Base-by-base conservation (phyloP, 1,139 yeast genomes). In the Blastobotrys ciferrii region DNA sequence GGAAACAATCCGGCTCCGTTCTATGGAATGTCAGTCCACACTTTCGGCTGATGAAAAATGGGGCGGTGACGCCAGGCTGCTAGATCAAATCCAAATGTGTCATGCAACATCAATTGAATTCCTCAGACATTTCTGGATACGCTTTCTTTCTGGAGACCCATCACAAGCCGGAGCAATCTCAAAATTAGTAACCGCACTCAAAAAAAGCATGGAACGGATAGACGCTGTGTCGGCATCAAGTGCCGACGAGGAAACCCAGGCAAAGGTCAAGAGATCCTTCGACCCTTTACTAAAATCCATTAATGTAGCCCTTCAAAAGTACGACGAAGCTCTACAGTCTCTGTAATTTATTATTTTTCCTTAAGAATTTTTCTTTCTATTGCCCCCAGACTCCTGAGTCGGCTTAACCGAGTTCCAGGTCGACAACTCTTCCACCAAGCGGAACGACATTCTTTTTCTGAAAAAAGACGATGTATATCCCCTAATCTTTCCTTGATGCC, bases 51-150 rank as follows among this genome's bases (percentile, higher is more conserved):
- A 33, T 15, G 51, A 42, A 32, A 19, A 42, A 31, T 52, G 57
- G 50, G 50, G 54, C 12, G 57, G 51, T 3, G 58, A 53, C n/a
- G 42, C 45, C 7, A 49, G 50, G 25, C 52, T 62, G 11, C 46
- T 57, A 28, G 64, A 60, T 31, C 59, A 60, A 33, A 58, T 64
- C 6, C 59, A 58, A 25, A 49, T 79, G 30, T 71, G 80, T 15
- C 89, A 84, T 60, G 77, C 82, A 1, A 82, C 91, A 0, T 78
- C 88, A 1, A 74, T 81, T 36, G 92, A 84, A 63, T 84, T 84
- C 59, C 63, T 84, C 42, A 76, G 80, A 49, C 91, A 84, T 62
- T 84, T 84, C 61, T 84, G 88, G 84, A 63, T 74, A 4, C 81
- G 80, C 58, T 80, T 78, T 58, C 76, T 75, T 54, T 77, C 81